A percentile compares a stretch with the other conserved stretches of the same genome.
These are phyloP conservation scores for Beauveria medogensis DNA, from an alignment of 2,329 filamentous ascomycete species.

Conservation along the genomic window DNA sequence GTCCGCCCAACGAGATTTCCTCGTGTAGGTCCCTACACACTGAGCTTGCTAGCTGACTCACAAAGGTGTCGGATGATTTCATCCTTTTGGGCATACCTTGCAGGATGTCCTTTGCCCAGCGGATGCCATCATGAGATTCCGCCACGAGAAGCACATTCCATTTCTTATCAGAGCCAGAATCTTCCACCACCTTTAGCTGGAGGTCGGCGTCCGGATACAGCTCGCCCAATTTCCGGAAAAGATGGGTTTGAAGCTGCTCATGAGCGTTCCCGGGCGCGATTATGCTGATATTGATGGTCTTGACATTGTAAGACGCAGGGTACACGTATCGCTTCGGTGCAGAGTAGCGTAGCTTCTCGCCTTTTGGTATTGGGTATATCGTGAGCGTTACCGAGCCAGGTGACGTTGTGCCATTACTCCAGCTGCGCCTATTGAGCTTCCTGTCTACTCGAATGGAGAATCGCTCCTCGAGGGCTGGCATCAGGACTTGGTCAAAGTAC, in stretches of 20 bases:
- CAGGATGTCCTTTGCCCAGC: constrained; percentile 42
- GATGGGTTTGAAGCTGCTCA: constrained; percentile 29
- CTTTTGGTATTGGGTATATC: constrained; percentile 23
- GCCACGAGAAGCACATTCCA: constrained; percentile 52
- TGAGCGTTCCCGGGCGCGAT: constrained; percentile 39
- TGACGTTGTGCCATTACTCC: constrained; percentile 36
- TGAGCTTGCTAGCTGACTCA: constrained; percentile 36
- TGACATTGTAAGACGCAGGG: constrained; percentile 28
- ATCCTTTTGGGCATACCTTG: constrained; percentile 33
- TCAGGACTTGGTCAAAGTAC: constrained; percentile 53
- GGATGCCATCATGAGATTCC: constrained; percentile 33
- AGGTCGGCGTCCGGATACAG: constrained; percentile 37
- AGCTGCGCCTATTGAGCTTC: constrained; percentile 38
- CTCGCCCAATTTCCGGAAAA: constrained; percentile 31
- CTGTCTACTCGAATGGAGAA: constrained; percentile 42
- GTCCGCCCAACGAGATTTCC: constrained; percentile 36
- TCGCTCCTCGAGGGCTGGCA: constrained; percentile 43
- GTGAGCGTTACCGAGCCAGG: constrained; percentile 38
- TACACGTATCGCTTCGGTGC: constrained; percentile 16
- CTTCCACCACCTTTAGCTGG: constrained; percentile 38
- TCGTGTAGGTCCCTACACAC: constrained; percentile 37
- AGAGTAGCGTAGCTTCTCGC: constrained; percentile 30
- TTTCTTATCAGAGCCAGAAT: constrained; percentile 41
- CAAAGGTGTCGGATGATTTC: constrained; percentile 19
- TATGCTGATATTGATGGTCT: constrained; percentile 41